These are phyloP conservation scores for Xylaria palmicola DNA, from an alignment of 495 filamentous ascomycete species.

Conservation along the genomic window DNA sequence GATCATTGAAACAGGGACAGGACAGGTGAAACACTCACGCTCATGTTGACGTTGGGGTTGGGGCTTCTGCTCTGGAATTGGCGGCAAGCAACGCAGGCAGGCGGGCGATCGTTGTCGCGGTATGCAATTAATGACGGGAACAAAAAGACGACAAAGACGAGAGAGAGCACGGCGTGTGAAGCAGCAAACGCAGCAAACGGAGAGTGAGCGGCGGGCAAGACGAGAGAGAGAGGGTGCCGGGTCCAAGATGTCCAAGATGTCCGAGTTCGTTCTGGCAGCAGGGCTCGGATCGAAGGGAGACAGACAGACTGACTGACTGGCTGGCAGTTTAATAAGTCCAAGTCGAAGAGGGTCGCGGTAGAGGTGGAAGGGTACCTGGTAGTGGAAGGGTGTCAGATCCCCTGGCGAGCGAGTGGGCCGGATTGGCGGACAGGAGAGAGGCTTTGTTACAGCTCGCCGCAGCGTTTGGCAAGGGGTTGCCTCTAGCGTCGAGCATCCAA, in stretches of 20 bases:
- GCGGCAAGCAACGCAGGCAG: background rate
- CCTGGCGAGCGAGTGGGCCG: background rate
- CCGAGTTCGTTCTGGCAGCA: background rate
- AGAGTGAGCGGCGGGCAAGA: background rate
- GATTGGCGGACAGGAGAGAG: background rate
- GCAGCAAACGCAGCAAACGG: background rate
- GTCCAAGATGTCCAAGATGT: background rate
- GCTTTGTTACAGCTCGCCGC: slow-evolving; percentile 13
- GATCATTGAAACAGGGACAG: slow-evolving; percentile 24
- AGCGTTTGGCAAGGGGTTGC: slow-evolving; percentile 2
- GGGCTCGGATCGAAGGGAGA: slow-evolving; percentile 1
- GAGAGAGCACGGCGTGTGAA: background rate
- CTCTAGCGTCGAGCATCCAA: background rate
- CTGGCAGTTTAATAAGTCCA: background rate
- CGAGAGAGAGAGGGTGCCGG: background rate
- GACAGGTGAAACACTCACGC: slow-evolving; percentile 43
- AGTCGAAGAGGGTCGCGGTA: background rate
- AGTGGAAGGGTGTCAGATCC: slow-evolving; percentile 9
- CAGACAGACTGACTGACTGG: too few species aligned
- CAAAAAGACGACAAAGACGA: slow-evolving; percentile 35
- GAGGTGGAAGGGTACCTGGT: background rate
- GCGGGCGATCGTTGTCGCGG: background rate
- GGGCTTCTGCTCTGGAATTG: slow-evolving; percentile 6
- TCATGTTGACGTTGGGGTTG: slow-evolving; percentile 37
- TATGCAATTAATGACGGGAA: slow-evolving; percentile 32